Evolutionary conservation across 345 rosid genomes (phyloP), one percentile per base, ranked within the genome.

Genomic region (Crucihimalaya himalaica): DNA sequence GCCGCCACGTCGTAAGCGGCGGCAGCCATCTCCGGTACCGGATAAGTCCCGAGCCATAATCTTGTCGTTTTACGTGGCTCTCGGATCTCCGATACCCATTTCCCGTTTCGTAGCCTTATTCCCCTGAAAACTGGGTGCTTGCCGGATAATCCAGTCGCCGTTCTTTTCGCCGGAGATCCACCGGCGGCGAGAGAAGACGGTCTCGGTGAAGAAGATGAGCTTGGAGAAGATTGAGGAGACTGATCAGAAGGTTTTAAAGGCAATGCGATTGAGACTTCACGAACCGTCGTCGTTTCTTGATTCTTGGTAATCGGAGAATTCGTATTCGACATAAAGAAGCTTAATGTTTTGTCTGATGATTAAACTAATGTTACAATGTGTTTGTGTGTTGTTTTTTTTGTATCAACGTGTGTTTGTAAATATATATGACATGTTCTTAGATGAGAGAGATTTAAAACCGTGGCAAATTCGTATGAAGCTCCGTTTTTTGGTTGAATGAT

Each of bases 1-100:
- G 93, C 91, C 8, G 96, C 93, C 74, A 81, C 93, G 63, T 89
- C 93, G 45, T 89, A 87, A 1, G 96, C 96, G 0, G 93, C 81
- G 1, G 93, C 96, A 2, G 93, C 96, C 96, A 90, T 90, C 72
- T 87, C 92, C 19, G 91, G 85, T 3, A 85, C 85, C 2, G 88
- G 82, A 31, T 86, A 86, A 9, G 94, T 89, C 4, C 96, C 96
- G 0, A 89, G 79, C 96, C 96, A 89, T 13, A 87, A 83, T 7
- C 96, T 79, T 1, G 85, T 87, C 25, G 89, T 78, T 61, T 87
- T 87, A 63, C 89, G 87, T 21, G 96, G 96, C 83, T 87, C 89
- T 28, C 96, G 78, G 58, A 87, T 86, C 83, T 89, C 96, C 3
- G 96, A 89, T 1, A 89, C 96, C 89, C 90, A 83, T 85, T 87